Conservation (phyloP, 108 stramenopile species). For the Poteriospumella lacustris region DNA sequence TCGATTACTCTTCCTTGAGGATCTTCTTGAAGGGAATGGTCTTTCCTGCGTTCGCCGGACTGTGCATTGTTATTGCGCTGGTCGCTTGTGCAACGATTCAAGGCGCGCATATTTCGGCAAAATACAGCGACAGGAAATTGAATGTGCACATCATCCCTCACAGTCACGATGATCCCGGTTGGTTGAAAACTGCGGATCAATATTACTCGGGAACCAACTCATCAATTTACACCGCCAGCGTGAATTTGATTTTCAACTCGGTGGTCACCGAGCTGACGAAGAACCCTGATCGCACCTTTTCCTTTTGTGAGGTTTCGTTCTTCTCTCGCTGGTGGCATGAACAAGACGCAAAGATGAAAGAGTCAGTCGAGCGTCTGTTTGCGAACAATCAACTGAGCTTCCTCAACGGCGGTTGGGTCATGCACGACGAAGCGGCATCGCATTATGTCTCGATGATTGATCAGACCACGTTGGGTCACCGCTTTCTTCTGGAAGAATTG, state of each 20-base stretch:
- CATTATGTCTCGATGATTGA: constrained; percentile 93
- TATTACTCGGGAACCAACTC: constrained; percentile 73
- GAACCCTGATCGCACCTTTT: constrained; percentile 76
- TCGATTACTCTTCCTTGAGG: too few species aligned
- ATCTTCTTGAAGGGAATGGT: too few species aligned
- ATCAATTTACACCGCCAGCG: constrained; percentile 69
- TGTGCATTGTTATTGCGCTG: too few species aligned
- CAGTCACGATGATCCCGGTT: constrained; percentile 47
- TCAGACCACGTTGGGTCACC: constrained; percentile 86
- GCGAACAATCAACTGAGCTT: constrained; percentile 66
- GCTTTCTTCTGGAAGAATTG: constrained; percentile 69
- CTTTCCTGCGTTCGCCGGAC: too few species aligned
- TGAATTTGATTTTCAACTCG: constrained; percentile 71
- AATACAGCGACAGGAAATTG: too few species aligned
- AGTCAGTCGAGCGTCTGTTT: constrained; percentile 60
- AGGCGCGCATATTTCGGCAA: too few species aligned
- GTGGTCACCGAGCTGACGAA: constrained; percentile 61
- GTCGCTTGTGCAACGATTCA: too few species aligned
- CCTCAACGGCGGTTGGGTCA: constrained; percentile 93
- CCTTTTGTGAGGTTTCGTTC: constrained; percentile 85
- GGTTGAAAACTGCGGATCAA: constrained; percentile 91
- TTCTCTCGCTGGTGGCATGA: constrained; percentile 84
- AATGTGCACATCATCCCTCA: constrained; percentile 42
- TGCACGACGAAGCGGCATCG: constrained; percentile 91
- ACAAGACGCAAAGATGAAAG: constrained; percentile 52